Conservation (phyloP, 2,329 filamentous ascomycete species). For the Eurotiales sp. region DNA sequence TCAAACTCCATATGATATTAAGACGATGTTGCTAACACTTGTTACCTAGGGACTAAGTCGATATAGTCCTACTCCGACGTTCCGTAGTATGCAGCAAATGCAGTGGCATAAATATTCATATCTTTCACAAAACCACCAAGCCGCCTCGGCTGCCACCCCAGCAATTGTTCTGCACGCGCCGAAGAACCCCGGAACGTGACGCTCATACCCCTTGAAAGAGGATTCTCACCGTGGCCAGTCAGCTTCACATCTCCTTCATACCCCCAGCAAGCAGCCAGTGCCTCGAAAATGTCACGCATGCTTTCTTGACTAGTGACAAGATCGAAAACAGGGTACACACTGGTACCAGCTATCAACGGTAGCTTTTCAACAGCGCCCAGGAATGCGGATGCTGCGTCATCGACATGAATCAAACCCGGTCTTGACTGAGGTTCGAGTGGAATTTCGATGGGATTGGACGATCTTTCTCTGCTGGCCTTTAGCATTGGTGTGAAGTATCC, state of each 20-base stretch:
- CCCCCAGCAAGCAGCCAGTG: constrained; percentile 21
- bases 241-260: constrained; percentile 26
- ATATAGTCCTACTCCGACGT: too few relatives aligned
- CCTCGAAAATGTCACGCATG: constrained; percentile 27
- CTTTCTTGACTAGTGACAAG: constrained; percentile 31
- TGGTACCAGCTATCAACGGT: constrained; percentile 25
- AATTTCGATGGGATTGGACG: constrained; percentile 17
- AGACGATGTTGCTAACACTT: too few relatives aligned
- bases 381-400: constrained; percentile 35
- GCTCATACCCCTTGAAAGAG: constrained; percentile 25
- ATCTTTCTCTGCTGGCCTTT: constrained; percentile 21
- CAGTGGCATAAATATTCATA: constrained; percentile 17
- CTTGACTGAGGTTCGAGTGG: constrained; percentile 20
- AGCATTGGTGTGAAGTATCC: constrained; percentile 25
- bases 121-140: constrained; percentile 19
- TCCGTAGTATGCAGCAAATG: constrained; percentile 8
- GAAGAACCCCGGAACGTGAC: constrained; percentile 22
- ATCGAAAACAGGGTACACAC: constrained; percentile 37
- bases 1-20: too few relatives aligned
- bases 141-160: constrained; percentile 34
- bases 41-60: too few relatives aligned
- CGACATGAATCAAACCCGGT: constrained; percentile 34
- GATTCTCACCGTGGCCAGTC: constrained; percentile 21
- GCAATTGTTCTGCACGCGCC: constrained; percentile 26
- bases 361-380: constrained; percentile 28